Evolutionary conservation across 257 asterid species (phyloP).

Genomic region (Euphrasia confusa): DNA sequence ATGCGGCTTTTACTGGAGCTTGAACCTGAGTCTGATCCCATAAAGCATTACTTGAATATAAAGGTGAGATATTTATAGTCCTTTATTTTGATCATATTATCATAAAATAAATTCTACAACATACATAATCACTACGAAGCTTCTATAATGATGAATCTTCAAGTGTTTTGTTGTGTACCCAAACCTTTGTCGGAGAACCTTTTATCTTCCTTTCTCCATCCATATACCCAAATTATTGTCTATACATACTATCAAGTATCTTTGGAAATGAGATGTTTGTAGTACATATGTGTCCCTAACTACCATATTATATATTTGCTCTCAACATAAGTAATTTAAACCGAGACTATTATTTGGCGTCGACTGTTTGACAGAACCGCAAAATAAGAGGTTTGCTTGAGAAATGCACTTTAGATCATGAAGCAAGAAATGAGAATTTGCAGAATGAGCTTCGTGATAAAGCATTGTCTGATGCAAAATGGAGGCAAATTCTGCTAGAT

Average conservation of each 20-base stretch:
- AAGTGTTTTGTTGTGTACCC: conserved; percentile 3
- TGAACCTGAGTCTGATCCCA: conserved; percentile 97
- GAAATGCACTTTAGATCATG: conserved; percentile 84
- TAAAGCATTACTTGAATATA: conserved; percentile 81
- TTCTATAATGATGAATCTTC: conserved; percentile 15
- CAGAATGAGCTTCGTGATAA: conserved; percentile 71
- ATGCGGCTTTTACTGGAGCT: conserved; percentile 93
- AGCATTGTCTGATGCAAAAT: conserved; percentile 83
- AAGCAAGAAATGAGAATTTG: conserved; percentile 73
- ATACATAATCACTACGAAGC: conserved; percentile 16
- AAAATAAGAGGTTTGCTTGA: conserved; percentile 92
- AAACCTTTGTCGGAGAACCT: neutral
- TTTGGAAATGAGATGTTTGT: neutral
- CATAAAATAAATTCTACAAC: neutral
- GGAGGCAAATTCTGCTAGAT: conserved; percentile 95
- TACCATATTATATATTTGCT: conserved; percentile 10
- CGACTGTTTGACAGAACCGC: conserved; percentile 60
- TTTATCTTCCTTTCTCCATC: too few species aligned
- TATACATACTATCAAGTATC: conserved; percentile 3
- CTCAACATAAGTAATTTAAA: conserved; percentile 10
- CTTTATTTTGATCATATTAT: conserved; percentile 6
- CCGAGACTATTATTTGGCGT: conserved; percentile 17
- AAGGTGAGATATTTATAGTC: conserved; percentile 53
- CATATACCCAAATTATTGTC: too few species aligned
- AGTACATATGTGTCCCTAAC: conserved; percentile 21